Base-by-base conservation (phyloP, 768 basidiomycete species). In the Serendipita sp. region DNA sequence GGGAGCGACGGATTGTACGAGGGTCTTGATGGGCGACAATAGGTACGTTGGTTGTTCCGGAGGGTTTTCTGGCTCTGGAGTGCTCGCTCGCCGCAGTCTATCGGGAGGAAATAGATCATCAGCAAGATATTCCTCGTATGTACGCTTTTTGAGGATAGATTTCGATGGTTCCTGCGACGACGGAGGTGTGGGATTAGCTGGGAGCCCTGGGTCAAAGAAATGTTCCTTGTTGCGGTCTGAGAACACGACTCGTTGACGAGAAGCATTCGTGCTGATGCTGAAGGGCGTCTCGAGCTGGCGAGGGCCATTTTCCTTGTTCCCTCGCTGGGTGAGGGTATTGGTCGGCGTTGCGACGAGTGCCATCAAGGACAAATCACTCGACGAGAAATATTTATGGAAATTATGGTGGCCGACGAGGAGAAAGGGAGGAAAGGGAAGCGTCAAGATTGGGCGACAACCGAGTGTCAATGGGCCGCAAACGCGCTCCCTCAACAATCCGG, bases 21-120 rank as follows among this genome's bases (percentile, higher is more conserved):
- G 84, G 58, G 76, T 79, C 2, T 79, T 72, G 2, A 92, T 79
- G 2, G 89, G 84, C 32, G 78, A 75, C n/a, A 78, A 78, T 35
- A 92, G 80, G 71, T 89, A 92, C 18, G 73, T 72, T 11, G 83
- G 74, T 69, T 89, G 78, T 4, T 77, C 77, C 16, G 89, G 77
- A 10, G 88, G 86, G 69, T 84, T 82, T 1, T 75, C 73, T 2
- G 90, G 89, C 69, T 89, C 89, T n/a, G 89, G 90, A 0, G 89
- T 91, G 13, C 77, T 73, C 65, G 88, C 83, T 65, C 88, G 81
- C 63, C 75, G 72, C 30, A 73, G 74, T n/a, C 71, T 73, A 58
- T 78, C 76, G n/a, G 81, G 76, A 2, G 77, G 2, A 72, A 70
- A 0, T 78, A 72, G 24, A 72, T 66, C 7, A 69, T 67, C 30